phyloP scores from a whole-genome alignment of 257 asterid genomes.

The Salvia miltiorrhiza region DNA sequence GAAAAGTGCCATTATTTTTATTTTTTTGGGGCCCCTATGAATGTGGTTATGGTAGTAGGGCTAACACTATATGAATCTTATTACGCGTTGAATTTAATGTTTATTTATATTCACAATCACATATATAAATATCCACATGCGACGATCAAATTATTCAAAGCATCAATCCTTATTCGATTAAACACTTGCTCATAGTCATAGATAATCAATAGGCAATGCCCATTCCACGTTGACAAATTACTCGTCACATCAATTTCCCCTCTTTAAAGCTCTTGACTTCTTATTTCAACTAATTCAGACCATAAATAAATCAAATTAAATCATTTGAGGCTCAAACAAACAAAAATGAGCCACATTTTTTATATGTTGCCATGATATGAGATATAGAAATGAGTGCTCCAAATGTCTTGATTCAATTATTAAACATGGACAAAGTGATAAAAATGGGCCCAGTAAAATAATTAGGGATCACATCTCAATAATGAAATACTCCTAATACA shows the following conservation, averaged over 20 bases:
- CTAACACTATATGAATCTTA: no score
- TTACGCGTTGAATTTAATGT: no score
- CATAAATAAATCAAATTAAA: neutral
- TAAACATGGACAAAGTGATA: slow-evolving; percentile 9
- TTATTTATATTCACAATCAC: neutral
- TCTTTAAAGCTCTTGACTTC: neutral
- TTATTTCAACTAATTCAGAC: slow-evolving; percentile 14
- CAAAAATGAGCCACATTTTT: neutral
- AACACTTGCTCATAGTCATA: neutral
- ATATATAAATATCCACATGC: neutral
- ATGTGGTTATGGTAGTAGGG: no score
- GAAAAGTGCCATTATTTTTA: no score
- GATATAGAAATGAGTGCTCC: neutral
- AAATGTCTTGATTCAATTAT: slow-evolving; percentile 15
- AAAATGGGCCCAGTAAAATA: slow-evolving; percentile 20
- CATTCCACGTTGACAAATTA: neutral
- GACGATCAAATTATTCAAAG: neutral
- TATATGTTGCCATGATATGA: neutral
- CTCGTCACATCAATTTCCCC: neutral
- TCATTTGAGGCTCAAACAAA: neutral
- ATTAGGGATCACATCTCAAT: slow-evolving; percentile 28
- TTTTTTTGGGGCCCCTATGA: no score
- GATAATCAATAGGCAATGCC: slow-evolving; percentile 5
- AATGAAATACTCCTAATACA: no score
- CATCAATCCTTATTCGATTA: neutral